phyloP scores from a whole-genome alignment of 306 rosid species.

The Quercus parvula region DNA sequence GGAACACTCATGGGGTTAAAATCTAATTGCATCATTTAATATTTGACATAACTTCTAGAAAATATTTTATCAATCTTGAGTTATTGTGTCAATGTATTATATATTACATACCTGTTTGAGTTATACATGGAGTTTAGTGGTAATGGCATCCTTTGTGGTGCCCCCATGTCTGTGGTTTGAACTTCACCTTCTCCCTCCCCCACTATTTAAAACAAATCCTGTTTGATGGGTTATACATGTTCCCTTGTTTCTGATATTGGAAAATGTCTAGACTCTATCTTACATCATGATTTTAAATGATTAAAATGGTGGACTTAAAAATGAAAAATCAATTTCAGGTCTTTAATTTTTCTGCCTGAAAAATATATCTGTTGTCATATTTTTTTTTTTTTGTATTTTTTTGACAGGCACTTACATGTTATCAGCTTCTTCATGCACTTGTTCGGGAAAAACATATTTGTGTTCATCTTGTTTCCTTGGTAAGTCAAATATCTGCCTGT shows the following conservation, averaged over 20 bases:
- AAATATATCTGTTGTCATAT: constrained; percentile 6
- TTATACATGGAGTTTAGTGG: not conserved
- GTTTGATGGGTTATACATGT: not conserved
- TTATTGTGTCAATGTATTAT: not conserved
- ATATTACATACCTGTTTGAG: not conserved
- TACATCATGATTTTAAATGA: not conserved
- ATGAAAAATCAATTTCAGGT: not conserved
- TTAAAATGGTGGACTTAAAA: not conserved
- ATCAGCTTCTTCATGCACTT: constrained; percentile 75
- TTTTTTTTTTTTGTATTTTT: constrained; percentile 26
- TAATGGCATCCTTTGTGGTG: too few relatives aligned
- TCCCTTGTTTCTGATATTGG: not conserved
- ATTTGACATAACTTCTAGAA: not conserved
- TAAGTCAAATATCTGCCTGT: constrained; percentile 37
- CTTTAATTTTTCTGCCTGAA: not conserved
- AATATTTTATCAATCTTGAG: not conserved
- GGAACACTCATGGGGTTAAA: too few relatives aligned
- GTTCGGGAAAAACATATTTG: constrained; percentile 87
- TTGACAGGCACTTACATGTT: constrained; percentile 72
- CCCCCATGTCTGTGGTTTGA: too few relatives aligned
- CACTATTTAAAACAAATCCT: too few relatives aligned
- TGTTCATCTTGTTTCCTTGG: constrained; percentile 77
- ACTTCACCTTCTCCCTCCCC: too few relatives aligned
- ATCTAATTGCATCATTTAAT: not conserved
- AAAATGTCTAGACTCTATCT: not conserved